A percentile compares a stretch with the other conserved stretches of the same genome.
phyloP scores from a whole-genome alignment of 352 stramenopile species.

The Globisporangium mamillatum region DNA sequence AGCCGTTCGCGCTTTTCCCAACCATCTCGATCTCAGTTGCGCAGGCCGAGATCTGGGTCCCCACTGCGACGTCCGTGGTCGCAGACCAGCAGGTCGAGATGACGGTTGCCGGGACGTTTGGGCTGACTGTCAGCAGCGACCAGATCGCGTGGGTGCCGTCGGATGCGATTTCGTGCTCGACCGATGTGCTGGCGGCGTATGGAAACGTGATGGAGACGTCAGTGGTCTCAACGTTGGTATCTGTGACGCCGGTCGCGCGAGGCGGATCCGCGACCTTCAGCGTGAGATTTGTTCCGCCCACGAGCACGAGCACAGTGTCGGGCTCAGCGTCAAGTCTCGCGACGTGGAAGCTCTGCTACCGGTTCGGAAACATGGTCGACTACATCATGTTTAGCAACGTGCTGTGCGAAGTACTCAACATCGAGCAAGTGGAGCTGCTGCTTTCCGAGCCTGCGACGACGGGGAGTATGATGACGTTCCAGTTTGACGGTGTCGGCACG shows the following conservation, averaged over 20 bases:
- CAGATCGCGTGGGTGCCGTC: conserved; percentile 63
- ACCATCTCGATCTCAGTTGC: conserved; percentile 32
- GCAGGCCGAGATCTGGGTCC: conserved; percentile 52
- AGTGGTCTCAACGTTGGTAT: conserved; percentile 26
- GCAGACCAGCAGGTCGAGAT: conserved; percentile 38
- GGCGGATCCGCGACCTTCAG: conserved; percentile 32
- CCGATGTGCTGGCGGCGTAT: conserved; percentile 28
- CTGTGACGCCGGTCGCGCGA: conserved; percentile 30
- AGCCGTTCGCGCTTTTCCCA: conserved; percentile 54
- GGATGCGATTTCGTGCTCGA: conserved; percentile 36
- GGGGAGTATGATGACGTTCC: conserved; percentile 50
- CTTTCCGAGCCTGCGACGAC: conserved; percentile 25
- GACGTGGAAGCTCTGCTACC: conserved; percentile 72
- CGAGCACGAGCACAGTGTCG: neutral
- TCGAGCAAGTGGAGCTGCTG: conserved; percentile 40
- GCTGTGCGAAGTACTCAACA: conserved; percentile 50
- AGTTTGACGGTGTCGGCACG: conserved; percentile 50
- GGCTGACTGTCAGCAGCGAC: conserved; percentile 49
- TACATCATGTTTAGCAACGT: conserved; percentile 69
- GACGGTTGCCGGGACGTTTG: conserved; percentile 52
- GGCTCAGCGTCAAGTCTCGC: conserved; percentile 23
- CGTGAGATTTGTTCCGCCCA: conserved; percentile 26
- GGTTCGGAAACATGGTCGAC: conserved; percentile 46
- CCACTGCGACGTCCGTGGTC: conserved; percentile 45
- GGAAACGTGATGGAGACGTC: conserved; percentile 38